A percentile compares a stretch with the other conserved stretches of the same genome.
Conservation (phyloP, 768 basidiomycete genomes). For the Lactarius sp. region DNA sequence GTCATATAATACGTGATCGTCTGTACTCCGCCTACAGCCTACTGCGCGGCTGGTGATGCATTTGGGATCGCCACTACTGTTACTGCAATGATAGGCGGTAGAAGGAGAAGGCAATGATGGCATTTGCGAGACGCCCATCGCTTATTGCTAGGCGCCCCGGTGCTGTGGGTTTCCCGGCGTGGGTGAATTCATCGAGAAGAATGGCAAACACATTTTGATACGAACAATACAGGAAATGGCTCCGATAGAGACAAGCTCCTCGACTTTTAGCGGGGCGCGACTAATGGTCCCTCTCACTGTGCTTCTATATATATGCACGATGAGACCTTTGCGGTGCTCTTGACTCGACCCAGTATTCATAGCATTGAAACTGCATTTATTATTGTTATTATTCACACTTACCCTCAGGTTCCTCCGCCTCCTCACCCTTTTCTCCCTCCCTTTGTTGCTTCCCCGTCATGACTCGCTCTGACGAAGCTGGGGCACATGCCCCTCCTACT, state of each 20-base stretch:
- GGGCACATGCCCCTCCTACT: neutral
- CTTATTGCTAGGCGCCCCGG: neutral
- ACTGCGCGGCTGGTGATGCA: neutral
- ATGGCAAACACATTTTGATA: neutral
- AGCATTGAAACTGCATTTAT: neutral
- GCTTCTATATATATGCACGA: constrained; percentile 5
- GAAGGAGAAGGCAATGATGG: neutral
- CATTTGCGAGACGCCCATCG: neutral
- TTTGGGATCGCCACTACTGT: neutral
- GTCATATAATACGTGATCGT: too few relatives aligned
- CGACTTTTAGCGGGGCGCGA: neutral
- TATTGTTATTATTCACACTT: neutral
- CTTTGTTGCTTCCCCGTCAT: neutral
- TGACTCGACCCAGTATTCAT: constrained; percentile 10
- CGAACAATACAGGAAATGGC: neutral
- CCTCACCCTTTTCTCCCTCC: neutral
- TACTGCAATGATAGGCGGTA: neutral
- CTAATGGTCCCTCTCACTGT: neutral
- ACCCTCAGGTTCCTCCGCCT: neutral
- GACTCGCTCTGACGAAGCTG: neutral
- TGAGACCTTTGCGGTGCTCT: neutral
- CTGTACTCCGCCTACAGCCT: neutral
- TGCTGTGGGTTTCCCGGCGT: neutral
- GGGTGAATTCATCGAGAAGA: neutral
- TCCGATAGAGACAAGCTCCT: neutral